Evolutionary conservation across 768 basidiomycete species (phyloP), one percentile per base, ranked within the genome.

Genomic region (Lentinula raphanica): DNA sequence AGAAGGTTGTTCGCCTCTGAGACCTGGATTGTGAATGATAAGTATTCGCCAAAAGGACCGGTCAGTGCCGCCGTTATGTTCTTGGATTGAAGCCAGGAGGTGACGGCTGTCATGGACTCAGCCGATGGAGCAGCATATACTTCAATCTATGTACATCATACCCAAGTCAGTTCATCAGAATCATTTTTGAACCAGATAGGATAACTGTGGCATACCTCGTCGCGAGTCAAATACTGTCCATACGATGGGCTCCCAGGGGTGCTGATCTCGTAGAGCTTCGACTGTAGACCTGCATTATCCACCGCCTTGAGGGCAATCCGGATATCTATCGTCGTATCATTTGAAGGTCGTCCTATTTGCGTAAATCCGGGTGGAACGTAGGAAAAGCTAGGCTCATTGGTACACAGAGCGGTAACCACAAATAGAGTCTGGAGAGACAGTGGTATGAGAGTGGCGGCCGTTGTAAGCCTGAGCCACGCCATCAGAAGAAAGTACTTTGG

Each of bases 1-100:
- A 77, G 63, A 21, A 77, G 53, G 29, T 63, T 60, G 63, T 72
- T 75, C 7, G 75, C 75, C 59, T 68, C 65, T 35, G 62, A 64
- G 57, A 75, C 69, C 6, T 70, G 64, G 2, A 72, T 58, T 3
- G 60, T 61, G 65, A 72, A 62, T 15, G 60, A 60, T 19, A 76
- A 57, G 71, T 72, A 74, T 63, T 77, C 74, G 2, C 71, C 69
- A 2, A 73, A 69, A 13, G 79, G 75, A 6, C 72, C 71, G 15
- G 67, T 56, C 3, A 72, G 56, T 38, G 69, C 62, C 39, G 72
- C 67, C 3, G 27, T 80, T 65, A 31, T 19, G 38, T 78, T 79
- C 50, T 80, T 70, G 1, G 69, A 70, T 0, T 70, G 68, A 2
- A 83, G 65, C 82, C 82, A 83, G 53, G 71, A 70, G n/a, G 71